Evolutionary conservation across 129 eudicot genomes (phyloP), one percentile per base, ranked within the genome.

Genomic region (Saussurea involucrata): DNA sequence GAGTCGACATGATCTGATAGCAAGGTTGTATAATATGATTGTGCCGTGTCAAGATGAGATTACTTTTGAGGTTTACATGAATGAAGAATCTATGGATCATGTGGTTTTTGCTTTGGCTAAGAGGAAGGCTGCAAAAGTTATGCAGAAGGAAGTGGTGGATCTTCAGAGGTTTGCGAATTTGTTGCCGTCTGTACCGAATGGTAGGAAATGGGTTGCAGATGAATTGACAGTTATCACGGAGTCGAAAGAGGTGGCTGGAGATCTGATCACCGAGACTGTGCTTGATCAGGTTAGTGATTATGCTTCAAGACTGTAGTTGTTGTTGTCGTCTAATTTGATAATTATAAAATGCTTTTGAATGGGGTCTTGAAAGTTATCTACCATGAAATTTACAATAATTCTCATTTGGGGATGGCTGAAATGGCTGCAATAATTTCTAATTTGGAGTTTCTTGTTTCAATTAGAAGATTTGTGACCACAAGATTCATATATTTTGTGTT

Each of bases 21-120:
- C 98, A 0, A 86, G 92, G 72, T 21, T 91, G 87, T 94, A 86
- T 74, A 89, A 94, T 74, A 75, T 85, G 87, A 84, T 91, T 72
- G 96, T 94, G 78, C 92, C 90, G 0, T 84, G 90, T 76, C 91
- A 81, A 81, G 98, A 94, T 78, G 97, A 89, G 93, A 87, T 94
- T 44, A 87, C 86, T 1, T 82, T 94, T 49, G 98, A 94, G 94
- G 96, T 94, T 72, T 91, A 87, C 76, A 94, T 94, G 98, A 94
- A 94, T 68, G 98, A 94, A 68, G 98, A 94, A 73, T 86, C 94
- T 0, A 89, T 94, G 98, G 98, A 94, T 85, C 91, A 89, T 72
- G 92, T 94, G 69, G 90, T 94, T 21, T 89, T 94, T 66, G 96
- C 92, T 0, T n/a, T 94, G 78, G 98, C 96, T 0, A 94, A 84